Evolutionary conservation across 139 green algal species (phyloP).

Genomic region (Chara braunii): DNA sequence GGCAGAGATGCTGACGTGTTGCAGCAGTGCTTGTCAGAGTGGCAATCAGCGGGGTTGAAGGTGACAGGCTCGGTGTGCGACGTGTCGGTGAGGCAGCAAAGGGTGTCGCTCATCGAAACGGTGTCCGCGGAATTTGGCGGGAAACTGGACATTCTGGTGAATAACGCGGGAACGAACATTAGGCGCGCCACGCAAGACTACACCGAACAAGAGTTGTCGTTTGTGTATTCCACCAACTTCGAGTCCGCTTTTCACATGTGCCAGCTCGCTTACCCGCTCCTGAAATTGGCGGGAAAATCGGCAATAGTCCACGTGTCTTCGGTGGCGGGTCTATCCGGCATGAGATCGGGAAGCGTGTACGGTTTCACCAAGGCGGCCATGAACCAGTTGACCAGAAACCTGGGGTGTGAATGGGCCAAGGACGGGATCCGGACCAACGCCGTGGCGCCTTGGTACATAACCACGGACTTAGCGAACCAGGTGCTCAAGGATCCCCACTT

Average conservation of each 20-base stretch:
- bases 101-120: conserved; percentile 31
- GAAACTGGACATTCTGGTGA: conserved; percentile 42
- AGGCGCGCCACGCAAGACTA: conserved; percentile 54
- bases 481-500: conserved; percentile 48
- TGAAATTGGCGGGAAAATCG: conserved; percentile 39
- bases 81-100: conserved; percentile 11
- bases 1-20: conserved; percentile 43
- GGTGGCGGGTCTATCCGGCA: conserved; percentile 69
- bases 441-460: conserved; percentile 71
- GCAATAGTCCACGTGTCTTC: conserved; percentile 73
- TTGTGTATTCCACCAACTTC: conserved; percentile 70
- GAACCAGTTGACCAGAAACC: conserved; percentile 76
- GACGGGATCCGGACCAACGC: conserved; percentile 74
- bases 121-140: conserved; percentile 30
- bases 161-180: conserved; percentile 73
- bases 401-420: conserved; percentile 79
- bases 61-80: conserved; percentile 44
- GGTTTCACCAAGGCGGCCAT: conserved; percentile 80
- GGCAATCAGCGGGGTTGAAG: conserved; percentile 29
- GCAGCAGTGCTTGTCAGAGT: conserved; percentile 18
- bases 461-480: conserved; percentile 28
- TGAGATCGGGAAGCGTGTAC: conserved; percentile 67
- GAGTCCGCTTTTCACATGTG: conserved; percentile 62
- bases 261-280: conserved; percentile 53
- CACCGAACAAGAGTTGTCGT: conserved; percentile 58